phyloP scores from a whole-genome alignment of 192 early-diverging fungal genomes.

The Linnemannia zychae region DNA sequence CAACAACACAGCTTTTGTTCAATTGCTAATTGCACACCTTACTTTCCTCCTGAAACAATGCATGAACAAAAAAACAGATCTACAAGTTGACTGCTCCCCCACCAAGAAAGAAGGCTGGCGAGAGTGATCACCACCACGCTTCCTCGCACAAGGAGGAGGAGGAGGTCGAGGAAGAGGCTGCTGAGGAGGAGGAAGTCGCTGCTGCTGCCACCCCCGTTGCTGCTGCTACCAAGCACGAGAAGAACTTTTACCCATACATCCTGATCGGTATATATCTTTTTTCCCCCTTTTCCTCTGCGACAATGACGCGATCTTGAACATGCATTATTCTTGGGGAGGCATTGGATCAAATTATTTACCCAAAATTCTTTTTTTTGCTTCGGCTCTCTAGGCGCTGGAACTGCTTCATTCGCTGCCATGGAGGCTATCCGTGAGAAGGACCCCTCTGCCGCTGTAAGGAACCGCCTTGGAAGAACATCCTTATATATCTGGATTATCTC shows the following conservation, averaged over 20 bases:
- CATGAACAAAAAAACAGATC: conserved; percentile 28
- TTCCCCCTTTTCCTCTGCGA: neutral
- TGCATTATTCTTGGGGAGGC: neutral
- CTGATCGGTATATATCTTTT: conserved; percentile 45
- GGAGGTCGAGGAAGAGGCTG: neutral
- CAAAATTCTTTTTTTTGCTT: neutral
- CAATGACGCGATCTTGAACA: neutral
- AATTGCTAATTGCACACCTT: neutral
- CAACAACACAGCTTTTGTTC: neutral
- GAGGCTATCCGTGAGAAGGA: conserved; percentile 72
- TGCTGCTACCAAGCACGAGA: conserved; percentile 22
- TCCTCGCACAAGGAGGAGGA: neutral
- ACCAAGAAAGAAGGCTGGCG: conserved; percentile 45
- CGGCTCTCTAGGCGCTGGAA: conserved; percentile 62
- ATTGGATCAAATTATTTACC: neutral
- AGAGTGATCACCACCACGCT: conserved; percentile 22
- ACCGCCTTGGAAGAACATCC: neutral
- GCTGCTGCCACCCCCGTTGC: conserved; percentile 11
- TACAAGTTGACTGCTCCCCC: conserved; percentile 61
- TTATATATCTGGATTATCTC: neutral
- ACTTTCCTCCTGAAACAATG: conserved; percentile 1
- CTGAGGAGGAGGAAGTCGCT: neutral
- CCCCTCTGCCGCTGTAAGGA: conserved; percentile 66
- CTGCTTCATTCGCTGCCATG: conserved; percentile 71
- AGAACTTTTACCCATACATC: conserved; percentile 60